Base-by-base conservation (phyloP, 2,329 filamentous ascomycete species). In the Calonectria leucothoes region DNA sequence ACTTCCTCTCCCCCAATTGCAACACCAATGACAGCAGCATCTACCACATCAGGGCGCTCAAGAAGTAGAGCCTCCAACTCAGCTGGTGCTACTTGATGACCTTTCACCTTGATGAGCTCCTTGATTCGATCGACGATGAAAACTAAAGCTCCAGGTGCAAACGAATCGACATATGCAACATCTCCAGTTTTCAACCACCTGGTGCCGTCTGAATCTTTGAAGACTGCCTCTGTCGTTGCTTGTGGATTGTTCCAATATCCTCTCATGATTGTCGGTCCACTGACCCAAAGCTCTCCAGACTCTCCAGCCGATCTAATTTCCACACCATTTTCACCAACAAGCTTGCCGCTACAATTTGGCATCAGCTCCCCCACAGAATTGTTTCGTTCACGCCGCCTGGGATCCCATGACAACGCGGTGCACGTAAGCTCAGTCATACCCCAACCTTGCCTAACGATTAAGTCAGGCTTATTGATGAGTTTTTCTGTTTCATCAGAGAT, bases 391-490 rank as follows among this genome's bases (percentile, higher is more conserved):
- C 10, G 0, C 35, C 42, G 42, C 79, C 95, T 96, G n/a, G 94
- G 88, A 73, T 94, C 88, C 89, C 91, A 95, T 4, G 87, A 88
- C 25, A 94, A 88, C 17, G 90, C 87, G 0, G 93, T 91, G 82
- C 94, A 96, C 0, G 94, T 97, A 2, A 90, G 84, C 82, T 97
- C 95, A 0, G 95, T 97, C 95, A 97, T 96, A 4, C 95, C 95
- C 93, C 94, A 97, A 2, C 94, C 95, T 82, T 96, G 94, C 80
- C 85, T 85, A 10, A 89, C 75, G 0, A 74, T 72, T 12, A 89
- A 68, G 0, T 79, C 76, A 0, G 80, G 77, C 25, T 75, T 66
- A 0, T 82, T 80, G 87, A 91, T 92, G 2, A 82, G 29, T n/a
- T 93, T 91, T n/a, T 87, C 85, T 66, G 85, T 87, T 6, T 72